Evolutionary conservation across 257 asterid species (phyloP).

Genomic region (Asclepias syriaca): DNA sequence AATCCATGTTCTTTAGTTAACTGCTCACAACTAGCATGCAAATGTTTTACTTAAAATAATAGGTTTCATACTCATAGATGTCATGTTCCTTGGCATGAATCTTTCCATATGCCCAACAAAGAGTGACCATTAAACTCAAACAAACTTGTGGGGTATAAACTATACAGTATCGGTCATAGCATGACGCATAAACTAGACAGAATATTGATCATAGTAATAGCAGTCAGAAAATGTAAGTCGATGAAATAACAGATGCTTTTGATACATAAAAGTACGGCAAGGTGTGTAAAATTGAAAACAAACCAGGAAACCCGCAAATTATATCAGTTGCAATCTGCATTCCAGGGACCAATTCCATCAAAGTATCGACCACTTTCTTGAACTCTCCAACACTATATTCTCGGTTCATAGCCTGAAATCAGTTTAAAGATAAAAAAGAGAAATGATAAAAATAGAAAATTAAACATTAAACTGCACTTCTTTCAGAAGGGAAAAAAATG

Average conservation of each 20-base stretch:
- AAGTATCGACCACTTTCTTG: slow-evolving; percentile 72
- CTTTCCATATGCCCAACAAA: neutral
- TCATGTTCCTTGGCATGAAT: neutral
- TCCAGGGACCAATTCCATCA: slow-evolving; percentile 83
- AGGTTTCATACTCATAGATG: neutral
- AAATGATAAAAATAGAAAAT: neutral
- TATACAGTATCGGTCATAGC: neutral
- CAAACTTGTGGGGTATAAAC: neutral
- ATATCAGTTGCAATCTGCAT: slow-evolving; percentile 98
- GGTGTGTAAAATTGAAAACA: slow-evolving; percentile 19
- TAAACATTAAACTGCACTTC: neutral
- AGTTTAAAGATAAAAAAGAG: slow-evolving; percentile 8
- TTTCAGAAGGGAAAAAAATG: neutral
- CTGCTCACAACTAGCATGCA: neutral
- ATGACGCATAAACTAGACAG: neutral
- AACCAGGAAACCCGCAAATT: slow-evolving; percentile 98
- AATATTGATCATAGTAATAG: neutral
- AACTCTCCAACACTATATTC: slow-evolving; percentile 84
- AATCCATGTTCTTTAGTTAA: neutral
- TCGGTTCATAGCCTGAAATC: slow-evolving; percentile 81
- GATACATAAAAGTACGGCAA: neutral
- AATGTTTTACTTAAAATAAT: neutral
- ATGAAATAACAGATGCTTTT: neutral
- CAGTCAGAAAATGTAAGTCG: too few relatives aligned
- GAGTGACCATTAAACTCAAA: neutral